Evolutionary conservation across 495 filamentous ascomycete species (phyloP), one percentile per base, ranked within the genome.

Genomic region (Penicillium cinerascens): DNA sequence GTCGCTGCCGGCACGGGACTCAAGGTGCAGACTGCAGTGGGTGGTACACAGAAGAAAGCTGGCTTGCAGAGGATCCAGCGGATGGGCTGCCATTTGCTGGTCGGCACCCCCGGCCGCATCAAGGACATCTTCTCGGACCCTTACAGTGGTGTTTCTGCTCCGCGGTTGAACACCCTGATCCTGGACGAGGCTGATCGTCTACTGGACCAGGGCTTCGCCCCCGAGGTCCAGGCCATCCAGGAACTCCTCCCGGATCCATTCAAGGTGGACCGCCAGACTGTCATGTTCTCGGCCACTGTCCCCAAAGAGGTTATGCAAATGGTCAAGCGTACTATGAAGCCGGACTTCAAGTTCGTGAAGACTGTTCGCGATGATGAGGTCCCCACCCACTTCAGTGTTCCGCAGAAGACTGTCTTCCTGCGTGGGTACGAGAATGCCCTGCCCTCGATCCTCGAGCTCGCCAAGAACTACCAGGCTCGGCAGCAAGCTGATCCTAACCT

Each of bases 121-220:
- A 78, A 87, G 51, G 93, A 98, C 70, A 75, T 98, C 45, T 73
- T 98, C 13, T 81, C 82, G 0, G 92, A 97, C 61, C 75, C 68
- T 0, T 59, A 63, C 33, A 81, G 74, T 49, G 75, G 84, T 29
- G 78, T 98, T n/a, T 66, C 69, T 8, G 87, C 88, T 6, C 88
- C 91, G 11, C 82, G 82, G 10, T 71, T 97, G 38, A 82, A 80
- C 44, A 81, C 84, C n/a, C 70, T 98, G 18, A 93, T 97, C 35
- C 77, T 98, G 29, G 93, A 98, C 59, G 93, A 98, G 72, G 95
- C 92, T 1, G 93, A 98, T 69, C 82, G 93, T 38, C 80, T 98
- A 53, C 74, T 98, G 37, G 93, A 98, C 58, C 79, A 88, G 53
- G 95, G 95, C 0, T 98, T 98, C 68, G 74, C 83, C n/a, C 76